phyloP scores from a whole-genome alignment of 2,329 filamentous ascomycete genomes.

The Fusarium pseudograminearum region DNA sequence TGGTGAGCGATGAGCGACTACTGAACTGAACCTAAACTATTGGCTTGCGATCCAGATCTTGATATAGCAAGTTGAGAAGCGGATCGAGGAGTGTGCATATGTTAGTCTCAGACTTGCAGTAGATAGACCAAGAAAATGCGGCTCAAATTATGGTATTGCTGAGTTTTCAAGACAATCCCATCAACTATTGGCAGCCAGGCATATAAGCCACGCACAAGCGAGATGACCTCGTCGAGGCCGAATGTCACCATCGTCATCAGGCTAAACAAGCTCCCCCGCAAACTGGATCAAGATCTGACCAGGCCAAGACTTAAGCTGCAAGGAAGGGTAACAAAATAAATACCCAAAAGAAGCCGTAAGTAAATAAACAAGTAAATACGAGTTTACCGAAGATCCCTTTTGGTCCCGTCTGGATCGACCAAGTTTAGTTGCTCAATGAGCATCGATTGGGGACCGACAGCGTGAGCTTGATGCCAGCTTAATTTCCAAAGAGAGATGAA shows the following conservation, averaged over 20 bases:
- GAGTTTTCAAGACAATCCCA: constrained; percentile 3
- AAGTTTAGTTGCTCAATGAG: not conserved
- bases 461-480: constrained; percentile 9
- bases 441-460: not conserved
- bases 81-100: constrained; percentile 26
- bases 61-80: not conserved
- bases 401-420: not conserved
- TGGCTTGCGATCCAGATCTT: constrained; percentile 1
- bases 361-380: constrained; percentile 21
- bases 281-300: constrained; percentile 19
- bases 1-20: not conserved
- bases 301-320: constrained; percentile 13
- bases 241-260: constrained; percentile 9
- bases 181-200: constrained; percentile 28
- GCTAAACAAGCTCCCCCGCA: constrained; percentile 17
- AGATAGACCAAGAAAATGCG: constrained; percentile 6
- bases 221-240: constrained; percentile 31
- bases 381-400: not conserved
- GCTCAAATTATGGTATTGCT: constrained; percentile 21
- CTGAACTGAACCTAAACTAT: not conserved
- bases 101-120: constrained; percentile 15
- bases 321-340: constrained; percentile 9
- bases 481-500: constrained; percentile 22
- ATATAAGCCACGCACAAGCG: constrained; percentile 37
- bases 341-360: constrained; percentile 1